Evolutionary conservation across 495 filamentous ascomycete species (phyloP).

Genomic region (Aspergillus nidulans): DNA sequence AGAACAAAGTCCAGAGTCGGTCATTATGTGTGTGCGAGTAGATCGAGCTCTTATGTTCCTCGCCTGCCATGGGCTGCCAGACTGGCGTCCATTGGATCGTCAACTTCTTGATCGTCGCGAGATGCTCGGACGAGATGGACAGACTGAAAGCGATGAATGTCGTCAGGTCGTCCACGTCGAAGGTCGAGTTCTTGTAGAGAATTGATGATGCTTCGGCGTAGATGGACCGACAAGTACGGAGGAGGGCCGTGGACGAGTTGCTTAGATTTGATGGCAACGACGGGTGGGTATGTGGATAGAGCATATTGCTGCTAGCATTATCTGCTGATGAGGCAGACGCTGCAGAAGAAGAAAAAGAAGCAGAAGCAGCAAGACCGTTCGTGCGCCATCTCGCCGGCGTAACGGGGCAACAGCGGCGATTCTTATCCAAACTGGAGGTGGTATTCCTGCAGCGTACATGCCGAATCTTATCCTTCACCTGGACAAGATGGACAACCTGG

Average conservation of each 20-base stretch:
- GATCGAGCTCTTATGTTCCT: slow-evolving; percentile 32
- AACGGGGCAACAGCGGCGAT: slow-evolving; percentile 37
- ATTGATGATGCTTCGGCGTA: slow-evolving; percentile 35
- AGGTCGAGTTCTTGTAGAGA: slow-evolving; percentile 27
- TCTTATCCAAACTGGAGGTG: slow-evolving; percentile 23
- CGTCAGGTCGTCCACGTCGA: slow-evolving; percentile 41
- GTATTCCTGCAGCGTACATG: slow-evolving; percentile 33
- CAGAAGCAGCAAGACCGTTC: slow-evolving; percentile 7
- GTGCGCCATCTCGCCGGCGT: slow-evolving; percentile 38
- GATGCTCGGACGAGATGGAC: slow-evolving; percentile 15
- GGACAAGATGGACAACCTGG: slow-evolving; percentile 38
- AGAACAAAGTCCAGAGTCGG: slow-evolving; percentile 34
- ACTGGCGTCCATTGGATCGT: slow-evolving; percentile 37
- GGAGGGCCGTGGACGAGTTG: slow-evolving; percentile 24
- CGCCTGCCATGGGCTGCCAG: slow-evolving; percentile 34
- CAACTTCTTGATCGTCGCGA: slow-evolving; percentile 19
- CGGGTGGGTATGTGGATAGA: slow-evolving; percentile 40
- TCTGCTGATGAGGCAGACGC: neutral
- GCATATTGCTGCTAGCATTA: slow-evolving; percentile 15
- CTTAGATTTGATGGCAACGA: slow-evolving; percentile 25
- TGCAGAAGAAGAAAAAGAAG: too few species aligned
- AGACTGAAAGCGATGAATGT: slow-evolving; percentile 38
- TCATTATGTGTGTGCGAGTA: slow-evolving; percentile 42
- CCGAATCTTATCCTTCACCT: slow-evolving; percentile 37
- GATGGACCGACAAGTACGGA: slow-evolving; percentile 39